Percentiles rank a stretch among this genome's conserved stretches.
phyloP scores from a whole-genome alignment of 1,284 basidiomycete genomes.

The Tausonia pullulans region DNA sequence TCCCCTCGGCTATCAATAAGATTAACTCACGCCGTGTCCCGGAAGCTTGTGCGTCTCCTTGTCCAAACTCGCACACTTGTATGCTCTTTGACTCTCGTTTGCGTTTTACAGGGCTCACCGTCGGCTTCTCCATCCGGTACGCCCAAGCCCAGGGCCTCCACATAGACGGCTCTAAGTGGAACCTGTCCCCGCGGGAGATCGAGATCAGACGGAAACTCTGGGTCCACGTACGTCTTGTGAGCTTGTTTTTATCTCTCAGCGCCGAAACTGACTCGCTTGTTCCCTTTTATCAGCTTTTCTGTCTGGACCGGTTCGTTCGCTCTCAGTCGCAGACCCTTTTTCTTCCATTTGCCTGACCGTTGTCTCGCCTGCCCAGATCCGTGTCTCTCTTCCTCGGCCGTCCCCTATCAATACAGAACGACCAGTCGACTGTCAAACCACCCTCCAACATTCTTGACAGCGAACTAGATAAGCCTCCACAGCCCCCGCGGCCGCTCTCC shows the following conservation, averaged over 20 bases:
- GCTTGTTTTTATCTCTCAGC: neutral
- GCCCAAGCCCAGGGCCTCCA: conserved; percentile 27
- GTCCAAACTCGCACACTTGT: neutral
- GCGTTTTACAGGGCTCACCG: conserved; percentile 21
- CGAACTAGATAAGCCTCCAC: conserved; percentile 18
- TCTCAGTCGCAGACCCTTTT: neutral
- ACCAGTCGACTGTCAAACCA: conserved; percentile 20
- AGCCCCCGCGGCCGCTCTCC: conserved; percentile 18
- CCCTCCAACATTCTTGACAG: conserved; percentile 24
- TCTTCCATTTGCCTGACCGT: neutral
- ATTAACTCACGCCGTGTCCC: conserved; percentile 19
- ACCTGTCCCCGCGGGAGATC: conserved; percentile 21
- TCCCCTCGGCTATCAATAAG: too few relatives aligned
- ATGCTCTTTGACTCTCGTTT: neutral
- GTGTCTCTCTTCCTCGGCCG: conserved; percentile 27
- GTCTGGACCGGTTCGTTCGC: conserved; percentile 22
- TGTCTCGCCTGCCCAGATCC: conserved; percentile 17
- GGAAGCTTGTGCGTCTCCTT: conserved; percentile 15
- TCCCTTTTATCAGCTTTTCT: conserved; percentile 21
- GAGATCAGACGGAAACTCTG: conserved; percentile 26
- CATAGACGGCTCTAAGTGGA: conserved; percentile 25
- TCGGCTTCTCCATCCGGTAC: conserved; percentile 22
- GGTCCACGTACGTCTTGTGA: conserved; percentile 20
- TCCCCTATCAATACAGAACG: conserved; percentile 25
- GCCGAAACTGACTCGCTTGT: conserved; percentile 7